Evolutionary conservation across 345 rosid genomes (phyloP).

Genomic region (Salix purpurea): DNA sequence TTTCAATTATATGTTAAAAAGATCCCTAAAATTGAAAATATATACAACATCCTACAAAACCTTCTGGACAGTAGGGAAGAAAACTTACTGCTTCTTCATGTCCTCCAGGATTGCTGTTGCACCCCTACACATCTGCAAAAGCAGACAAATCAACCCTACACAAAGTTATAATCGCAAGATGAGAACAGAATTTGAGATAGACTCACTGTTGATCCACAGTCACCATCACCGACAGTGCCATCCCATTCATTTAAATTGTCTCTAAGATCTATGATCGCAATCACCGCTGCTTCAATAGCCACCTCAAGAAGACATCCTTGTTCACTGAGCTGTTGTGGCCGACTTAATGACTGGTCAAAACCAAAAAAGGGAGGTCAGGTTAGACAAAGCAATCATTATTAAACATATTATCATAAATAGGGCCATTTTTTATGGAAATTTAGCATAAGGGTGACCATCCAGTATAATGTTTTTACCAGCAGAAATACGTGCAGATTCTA

Average conservation of each 20-base stretch:
- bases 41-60: conserved; percentile 2
- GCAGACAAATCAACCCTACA: conserved; percentile 6
- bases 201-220: conserved; percentile 96
- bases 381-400: background rate
- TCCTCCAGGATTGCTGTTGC: conserved; percentile 82
- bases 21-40: background rate
- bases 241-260: conserved; percentile 94
- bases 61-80: conserved; percentile 2
- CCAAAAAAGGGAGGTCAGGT: conserved; percentile 17
- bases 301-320: conserved; percentile 69
- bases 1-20: background rate
- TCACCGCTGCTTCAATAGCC: conserved; percentile 83
- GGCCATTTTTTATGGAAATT: background rate
- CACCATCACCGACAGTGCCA: conserved; percentile 93
- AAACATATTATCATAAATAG: background rate
- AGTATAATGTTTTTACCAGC: background rate
- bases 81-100: conserved; percentile 68
- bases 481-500: background rate
- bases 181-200: conserved; percentile 1
- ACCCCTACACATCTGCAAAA: conserved; percentile 75
- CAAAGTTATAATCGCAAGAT: conserved; percentile 1
- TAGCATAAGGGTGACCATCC: background rate
- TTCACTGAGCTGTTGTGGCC: conserved; percentile 55
- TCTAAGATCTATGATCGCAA: conserved; percentile 53
- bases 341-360: conserved; percentile 52